These are phyloP conservation scores for Jacaranda mimosifolia DNA, from an alignment of 257 asterid species.

Conservation along the genomic window DNA sequence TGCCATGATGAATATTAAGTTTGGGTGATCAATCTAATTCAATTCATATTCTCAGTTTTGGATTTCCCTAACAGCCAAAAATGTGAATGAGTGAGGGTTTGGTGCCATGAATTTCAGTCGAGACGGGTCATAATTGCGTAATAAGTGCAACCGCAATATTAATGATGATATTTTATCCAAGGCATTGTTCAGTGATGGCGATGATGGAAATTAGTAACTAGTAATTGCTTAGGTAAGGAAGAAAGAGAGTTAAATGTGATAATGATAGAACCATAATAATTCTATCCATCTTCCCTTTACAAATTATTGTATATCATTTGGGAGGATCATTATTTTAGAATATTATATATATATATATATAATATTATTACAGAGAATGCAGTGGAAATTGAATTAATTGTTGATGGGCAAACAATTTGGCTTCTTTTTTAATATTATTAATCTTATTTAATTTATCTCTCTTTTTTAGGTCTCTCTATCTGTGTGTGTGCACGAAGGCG, in stretches of 20 bases:
- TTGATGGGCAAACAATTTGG: slow-evolving; percentile 2
- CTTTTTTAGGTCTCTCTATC: slow-evolving; percentile 4
- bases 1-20: no score
- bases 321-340: background rate
- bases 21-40: background rate
- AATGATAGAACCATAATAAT: background rate
- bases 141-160: slow-evolving; percentile 25
- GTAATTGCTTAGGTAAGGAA: background rate
- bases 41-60: background rate
- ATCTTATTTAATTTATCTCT: background rate
- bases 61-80: background rate
- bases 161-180: background rate
- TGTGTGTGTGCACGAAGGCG: slow-evolving; percentile 32
- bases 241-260: background rate
- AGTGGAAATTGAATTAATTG: background rate
- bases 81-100: background rate
- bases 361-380: background rate
- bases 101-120: slow-evolving; percentile 1
- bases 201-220: background rate
- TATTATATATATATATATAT: no score
- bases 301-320: background rate
- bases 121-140: slow-evolving; percentile 23
- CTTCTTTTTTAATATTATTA: background rate
- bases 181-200: slow-evolving; percentile 20
- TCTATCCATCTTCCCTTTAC: background rate